phyloP scores from a whole-genome alignment of 306 rosid genomes.

The Lathyrus oleraceus region DNA sequence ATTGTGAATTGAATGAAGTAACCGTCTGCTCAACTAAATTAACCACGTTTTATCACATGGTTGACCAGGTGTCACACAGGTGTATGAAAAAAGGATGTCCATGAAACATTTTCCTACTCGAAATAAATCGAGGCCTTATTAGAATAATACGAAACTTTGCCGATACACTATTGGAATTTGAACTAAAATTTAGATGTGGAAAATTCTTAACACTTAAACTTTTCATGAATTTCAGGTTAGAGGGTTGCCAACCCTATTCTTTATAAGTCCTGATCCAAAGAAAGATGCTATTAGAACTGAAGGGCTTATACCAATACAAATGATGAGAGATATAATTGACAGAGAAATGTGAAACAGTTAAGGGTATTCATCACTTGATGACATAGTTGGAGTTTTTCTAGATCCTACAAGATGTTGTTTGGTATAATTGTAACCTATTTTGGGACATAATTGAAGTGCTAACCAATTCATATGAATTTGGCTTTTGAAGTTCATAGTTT shows the following conservation, averaged over 20 bases:
- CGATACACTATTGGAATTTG: not conserved
- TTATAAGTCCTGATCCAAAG: conserved; percentile 76
- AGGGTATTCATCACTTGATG: conserved; percentile 19
- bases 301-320: conserved; percentile 89
- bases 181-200: conserved; percentile 3
- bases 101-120: no score
- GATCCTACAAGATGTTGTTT: conserved; percentile 37
- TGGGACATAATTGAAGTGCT: conserved; percentile 32
- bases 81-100: no score
- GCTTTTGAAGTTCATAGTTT: conserved; percentile 8
- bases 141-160: not conserved
- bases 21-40: no score
- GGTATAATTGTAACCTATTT: conserved; percentile 32
- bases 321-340: conserved; percentile 88
- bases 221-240: conserved; percentile 58
- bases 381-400: conserved; percentile 28
- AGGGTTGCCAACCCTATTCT: conserved; percentile 82
- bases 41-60: no score
- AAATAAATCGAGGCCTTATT: not conserved
- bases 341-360: conserved; percentile 59
- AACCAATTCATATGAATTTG: conserved; percentile 40
- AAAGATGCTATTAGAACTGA: conserved; percentile 90
- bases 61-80: no score
- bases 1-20: no score
- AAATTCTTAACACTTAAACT: not conserved